phyloP scores from a whole-genome alignment of 1,284 basidiomycete genomes.

The Rhodotorula sp. region DNA sequence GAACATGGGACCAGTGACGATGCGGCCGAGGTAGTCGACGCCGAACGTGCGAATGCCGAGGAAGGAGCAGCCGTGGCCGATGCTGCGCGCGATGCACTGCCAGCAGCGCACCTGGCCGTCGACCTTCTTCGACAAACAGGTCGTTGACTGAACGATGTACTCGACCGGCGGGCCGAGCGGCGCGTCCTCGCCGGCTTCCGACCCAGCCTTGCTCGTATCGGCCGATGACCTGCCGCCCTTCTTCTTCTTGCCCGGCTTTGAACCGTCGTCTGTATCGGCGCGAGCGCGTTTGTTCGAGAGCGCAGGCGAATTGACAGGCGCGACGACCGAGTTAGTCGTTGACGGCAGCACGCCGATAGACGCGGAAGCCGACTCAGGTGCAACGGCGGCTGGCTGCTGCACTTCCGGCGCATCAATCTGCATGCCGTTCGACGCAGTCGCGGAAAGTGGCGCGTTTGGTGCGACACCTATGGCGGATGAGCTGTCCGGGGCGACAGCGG shows the following conservation, averaged over 20 bases:
- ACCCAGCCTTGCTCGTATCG: not conserved
- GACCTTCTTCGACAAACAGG: slow-evolving; percentile 32
- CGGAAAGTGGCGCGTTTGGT: no score
- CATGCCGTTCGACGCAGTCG: no score
- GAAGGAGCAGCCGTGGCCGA: slow-evolving; percentile 31
- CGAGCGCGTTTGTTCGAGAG: not conserved
- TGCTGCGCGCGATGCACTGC: slow-evolving; percentile 29
- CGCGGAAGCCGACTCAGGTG: no score
- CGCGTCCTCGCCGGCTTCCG: not conserved
- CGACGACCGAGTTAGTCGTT: no score
- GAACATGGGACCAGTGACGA: slow-evolving; percentile 15
- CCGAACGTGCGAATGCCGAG: slow-evolving; percentile 30
- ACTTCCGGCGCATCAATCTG: no score
- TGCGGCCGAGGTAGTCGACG: slow-evolving; percentile 11
- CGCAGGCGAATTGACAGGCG: not conserved
- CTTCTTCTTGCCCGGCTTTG: not conserved
- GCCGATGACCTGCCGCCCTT: not conserved
- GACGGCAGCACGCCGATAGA: no score
- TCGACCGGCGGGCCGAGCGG: slow-evolving; percentile 7
- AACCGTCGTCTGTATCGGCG: not conserved
- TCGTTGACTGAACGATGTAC: slow-evolving; percentile 19
- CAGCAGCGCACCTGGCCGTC: slow-evolving; percentile 30
- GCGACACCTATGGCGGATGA: no score
- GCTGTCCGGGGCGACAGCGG: no score
- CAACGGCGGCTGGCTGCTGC: no score